These are phyloP conservation scores for Punica granatum DNA, from an alignment of 345 rosid genomes.

Conservation along the genomic window DNA sequence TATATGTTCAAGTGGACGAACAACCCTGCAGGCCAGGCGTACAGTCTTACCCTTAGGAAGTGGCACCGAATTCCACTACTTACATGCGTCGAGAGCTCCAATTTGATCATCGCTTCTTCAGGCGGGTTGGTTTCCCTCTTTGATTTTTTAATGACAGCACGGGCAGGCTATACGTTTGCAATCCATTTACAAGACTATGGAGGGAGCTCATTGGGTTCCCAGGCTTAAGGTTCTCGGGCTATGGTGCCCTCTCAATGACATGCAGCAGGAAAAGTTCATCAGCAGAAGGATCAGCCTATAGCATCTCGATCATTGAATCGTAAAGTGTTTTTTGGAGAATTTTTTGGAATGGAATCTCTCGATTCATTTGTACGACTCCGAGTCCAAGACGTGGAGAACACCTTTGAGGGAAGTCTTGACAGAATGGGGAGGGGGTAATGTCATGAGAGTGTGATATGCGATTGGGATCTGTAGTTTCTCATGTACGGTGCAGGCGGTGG, in stretches of 20 bases:
- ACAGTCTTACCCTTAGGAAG: conserved; percentile 59
- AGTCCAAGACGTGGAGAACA: conserved; percentile 51
- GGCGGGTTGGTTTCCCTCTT: conserved; percentile 76
- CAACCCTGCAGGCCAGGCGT: conserved; percentile 70
- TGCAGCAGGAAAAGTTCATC: no score
- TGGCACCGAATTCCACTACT: conserved; percentile 73
- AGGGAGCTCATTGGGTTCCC: conserved; percentile 52
- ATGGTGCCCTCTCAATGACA: conserved; percentile 57
- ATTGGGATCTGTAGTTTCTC: conserved; percentile 51
- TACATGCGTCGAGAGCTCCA: conserved; percentile 41
- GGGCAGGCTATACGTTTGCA: conserved; percentile 52
- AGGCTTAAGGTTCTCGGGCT: conserved; percentile 40
- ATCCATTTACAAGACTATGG: conserved; percentile 51
- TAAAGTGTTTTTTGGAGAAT: conserved; percentile 60
- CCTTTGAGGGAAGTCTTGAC: conserved; percentile 45
- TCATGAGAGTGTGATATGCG: conserved; percentile 70
- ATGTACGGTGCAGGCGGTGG: conserved; percentile 52
- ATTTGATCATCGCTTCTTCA: conserved; percentile 65
- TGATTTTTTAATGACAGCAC: conserved; percentile 60
- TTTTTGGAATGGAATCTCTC: conserved; percentile 63
- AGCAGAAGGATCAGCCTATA: conserved; percentile 29
- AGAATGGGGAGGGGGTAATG: conserved; percentile 81
- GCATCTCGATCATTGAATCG: conserved; percentile 52
- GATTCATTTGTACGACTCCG: conserved; percentile 54
- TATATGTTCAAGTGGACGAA: conserved; percentile 83